Percentiles rank a stretch among this genome's conserved stretches.
Conservation (phyloP, 2,329 filamentous ascomycete genomes). For the Chrysoporthe puriensis region DNA sequence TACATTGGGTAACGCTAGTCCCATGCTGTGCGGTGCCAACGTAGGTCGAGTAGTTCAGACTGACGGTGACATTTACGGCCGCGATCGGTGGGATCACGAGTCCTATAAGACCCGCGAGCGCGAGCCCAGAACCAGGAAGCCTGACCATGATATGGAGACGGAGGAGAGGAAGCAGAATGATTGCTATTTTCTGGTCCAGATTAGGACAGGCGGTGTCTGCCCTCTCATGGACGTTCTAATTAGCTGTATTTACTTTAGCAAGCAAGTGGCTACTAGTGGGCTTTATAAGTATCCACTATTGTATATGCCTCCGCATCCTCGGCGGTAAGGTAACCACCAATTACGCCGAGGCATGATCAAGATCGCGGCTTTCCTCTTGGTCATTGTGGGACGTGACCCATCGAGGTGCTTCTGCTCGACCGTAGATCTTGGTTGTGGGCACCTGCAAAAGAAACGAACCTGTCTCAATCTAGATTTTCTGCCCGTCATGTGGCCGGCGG, state of each 20-base stretch:
- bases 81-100: conserved; percentile 1
- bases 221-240: no score
- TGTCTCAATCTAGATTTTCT: neutral
- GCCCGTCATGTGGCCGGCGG: conserved; percentile 14
- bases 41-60: conserved; percentile 27
- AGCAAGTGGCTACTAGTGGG: no score
- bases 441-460: neutral
- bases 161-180: neutral
- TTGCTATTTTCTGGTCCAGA: neutral
- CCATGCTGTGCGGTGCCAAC: conserved; percentile 21
- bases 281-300: no score
- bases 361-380: neutral
- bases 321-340: no score
- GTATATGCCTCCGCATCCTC: no score
- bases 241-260: no score
- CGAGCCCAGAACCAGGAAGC: conserved; percentile 5
- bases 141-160: conserved; percentile 1
- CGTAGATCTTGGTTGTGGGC: neutral
- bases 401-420: neutral
- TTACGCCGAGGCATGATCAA: neutral
- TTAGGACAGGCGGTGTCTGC: neutral
- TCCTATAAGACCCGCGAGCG: conserved; percentile 8
- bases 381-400: neutral
- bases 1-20: conserved; percentile 25
- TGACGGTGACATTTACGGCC: conserved; percentile 22